Base-by-base conservation (phyloP, 2,329 filamentous ascomycete genomes). In the Penicillium sp. region DNA sequence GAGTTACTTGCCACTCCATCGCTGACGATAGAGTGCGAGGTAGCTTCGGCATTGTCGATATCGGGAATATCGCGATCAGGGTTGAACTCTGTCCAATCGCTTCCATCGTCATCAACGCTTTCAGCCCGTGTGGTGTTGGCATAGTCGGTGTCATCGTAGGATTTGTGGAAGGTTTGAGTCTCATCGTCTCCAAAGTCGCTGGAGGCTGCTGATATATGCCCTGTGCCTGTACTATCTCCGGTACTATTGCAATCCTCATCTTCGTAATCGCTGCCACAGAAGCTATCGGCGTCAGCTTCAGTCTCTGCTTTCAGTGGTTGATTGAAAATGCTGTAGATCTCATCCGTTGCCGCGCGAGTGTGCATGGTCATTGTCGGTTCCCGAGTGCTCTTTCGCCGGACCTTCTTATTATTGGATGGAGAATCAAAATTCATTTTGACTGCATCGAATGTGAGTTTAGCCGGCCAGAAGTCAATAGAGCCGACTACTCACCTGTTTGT, bases 361-460 rank as follows among this genome's bases (percentile, higher is more conserved):
- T 97, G 91, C 61, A 99, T 84, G 0, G 94, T 99, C 92, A 99
- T 97, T 1, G 94, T 99, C n/a, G 92, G 90, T 72, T 97, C 93
- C 34, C 79, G 76, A 10, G 80, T 81, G 47, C 86, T 86, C 70
- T 89, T 94, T 71, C 90, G 90, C 60, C 87, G 88, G 51, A 93
- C 81, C 72, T 95, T 97, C 4, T 85, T 86, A 14, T 86, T 84
- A n/a, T 86, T 84, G 0, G 89, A 89, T 0, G 92, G 93, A 2
- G 93, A 97, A 66, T 94, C 90, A 51, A 97, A 79, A 64, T 97
- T 97, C 53, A 91, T 88, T 79, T 96, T 94, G 73, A 97, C 91
- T 94, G 62, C n/a, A 49, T 7, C 39, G 14, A 19, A 6, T 42
- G 42, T 57, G 29, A 56, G 36, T 18, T 8, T 53, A 62, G 80